phyloP scores from a whole-genome alignment of 2,329 filamentous ascomycete species.

The Beauveria australis region DNA sequence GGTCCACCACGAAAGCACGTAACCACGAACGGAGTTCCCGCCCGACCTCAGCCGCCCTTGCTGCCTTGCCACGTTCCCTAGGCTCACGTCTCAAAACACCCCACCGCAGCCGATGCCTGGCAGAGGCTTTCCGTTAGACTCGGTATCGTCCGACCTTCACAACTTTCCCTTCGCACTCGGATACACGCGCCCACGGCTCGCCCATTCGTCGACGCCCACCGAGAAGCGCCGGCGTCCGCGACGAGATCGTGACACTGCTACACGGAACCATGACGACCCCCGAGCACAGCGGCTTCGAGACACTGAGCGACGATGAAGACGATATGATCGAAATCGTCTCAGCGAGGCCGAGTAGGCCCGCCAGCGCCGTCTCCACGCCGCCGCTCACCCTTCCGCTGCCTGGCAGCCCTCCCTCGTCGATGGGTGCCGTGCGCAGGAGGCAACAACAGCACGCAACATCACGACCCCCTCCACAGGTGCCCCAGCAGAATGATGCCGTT shows the following conservation, averaged over 20 bases:
- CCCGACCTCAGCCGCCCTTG: not conserved
- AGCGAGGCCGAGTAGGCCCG: not conserved
- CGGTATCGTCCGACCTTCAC: not conserved
- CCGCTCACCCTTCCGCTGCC: not conserved
- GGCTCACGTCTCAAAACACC: not conserved
- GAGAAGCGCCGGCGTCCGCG: not conserved
- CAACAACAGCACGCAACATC: constrained; percentile 9
- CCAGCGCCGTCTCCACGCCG: not conserved
- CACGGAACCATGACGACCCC: not conserved
- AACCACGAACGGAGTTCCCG: not conserved
- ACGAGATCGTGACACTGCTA: not conserved
- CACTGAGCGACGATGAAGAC: constrained; percentile 19
- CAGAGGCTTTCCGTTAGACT: not conserved
- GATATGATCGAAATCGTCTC: constrained; percentile 26
- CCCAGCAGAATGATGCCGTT: constrained; percentile 21
- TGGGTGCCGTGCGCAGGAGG: not conserved
- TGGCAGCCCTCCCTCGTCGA: not conserved
- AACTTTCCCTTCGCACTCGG: not conserved
- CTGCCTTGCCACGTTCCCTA: not conserved
- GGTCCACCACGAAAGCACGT: not conserved
- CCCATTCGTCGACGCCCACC: not conserved
- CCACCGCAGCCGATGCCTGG: constrained; percentile 2
- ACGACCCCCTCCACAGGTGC: constrained; percentile 9
- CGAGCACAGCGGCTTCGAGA: not conserved
- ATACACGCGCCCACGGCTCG: not conserved